Evolutionary conservation across 495 filamentous ascomycete species (phyloP), one percentile per base, ranked within the genome.

Genomic region (Neurospora hispaniola): DNA sequence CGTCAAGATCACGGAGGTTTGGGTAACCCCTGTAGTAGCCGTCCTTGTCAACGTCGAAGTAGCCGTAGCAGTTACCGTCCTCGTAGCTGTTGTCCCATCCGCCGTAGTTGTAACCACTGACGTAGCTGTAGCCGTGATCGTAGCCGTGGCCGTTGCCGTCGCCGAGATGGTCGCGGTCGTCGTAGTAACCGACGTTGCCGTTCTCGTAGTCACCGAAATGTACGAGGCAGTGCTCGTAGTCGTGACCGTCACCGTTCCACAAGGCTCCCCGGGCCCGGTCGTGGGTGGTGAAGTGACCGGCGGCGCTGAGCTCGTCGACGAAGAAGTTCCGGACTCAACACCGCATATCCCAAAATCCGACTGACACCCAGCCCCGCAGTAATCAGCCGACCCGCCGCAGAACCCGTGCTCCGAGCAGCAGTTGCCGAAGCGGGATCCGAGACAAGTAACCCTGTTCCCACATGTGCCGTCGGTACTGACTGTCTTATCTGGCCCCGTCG

Each of bases 371-470:
- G 75, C 5, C 23, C 66, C 44, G 74, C 79, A 85, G 70, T 81
- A 79, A 76, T 84, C 77, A 69, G 77, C 75, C n/a, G 78, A 82
- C 69, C 74, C 76, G 44, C 82, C 80, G 69, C 82, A 84, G 66
- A 73, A 81, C 40, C 80, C 76, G 73, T 79, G 80, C 72, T 71
- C 71, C 68, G 83, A 85, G 74, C 83, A 85, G 74, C 83, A 85
- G 42, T 75, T 74, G 23, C 83, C 83, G 69, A 73, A 85, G 6
- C 69, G 69, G 1, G 82, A 82, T 14, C 84, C 84, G 1, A 79
- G 62, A 71, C 84, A 85, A 3, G 84, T 85, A 38, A 83, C 42
- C 35, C 81, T 81, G 69, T 80, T 79, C n/a, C 84, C 84, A 48
- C 84, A 85, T 20, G 74, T 72, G 27, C 84, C 84, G 69, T 84